Evolutionary conservation across 768 basidiomycete genomes (phyloP), one percentile per base, ranked within the genome.

Genomic region (Rhizopogon rudus): DNA sequence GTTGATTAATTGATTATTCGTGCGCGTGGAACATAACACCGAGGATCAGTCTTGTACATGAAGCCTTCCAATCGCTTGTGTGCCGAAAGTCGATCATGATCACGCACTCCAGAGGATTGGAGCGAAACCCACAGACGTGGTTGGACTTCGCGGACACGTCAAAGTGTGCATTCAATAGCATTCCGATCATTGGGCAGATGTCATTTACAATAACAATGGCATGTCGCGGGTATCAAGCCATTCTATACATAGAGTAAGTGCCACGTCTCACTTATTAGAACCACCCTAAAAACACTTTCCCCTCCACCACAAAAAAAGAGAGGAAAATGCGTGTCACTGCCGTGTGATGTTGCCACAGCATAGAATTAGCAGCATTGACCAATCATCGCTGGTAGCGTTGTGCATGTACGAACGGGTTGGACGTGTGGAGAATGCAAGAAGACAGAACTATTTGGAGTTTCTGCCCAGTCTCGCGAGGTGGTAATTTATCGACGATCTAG

Each of bases 401-500:
- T 20, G 20, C 44, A 28, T 31, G 35, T 13, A 13, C 35, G 12
- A 25, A 13, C 9, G 8, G 60, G 49, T 59, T 49, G 52, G 41
- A 60, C 56, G 52, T 43, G 54, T 46, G 52, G 52, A 40, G 57
- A 55, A 49, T 40, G 59, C 25, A 58, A 46, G 53, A 25, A 33
- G 20, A 54, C 56, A 42, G 54, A 25, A 75, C 75, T 81, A 88
- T 78, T 88, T 88, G 61, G 84, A 79, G 57, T 77, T 81, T 67
- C 88, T 90, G 58, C 82, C 79, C 59, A 93, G 77, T 68, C 91
- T 82, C 62, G 88, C 86, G 60, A 94, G 82, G 70, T 93, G 91
- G 68, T 91, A 94, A 71, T 95, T 94, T 75, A 95, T 93, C 35
- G 88, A 84, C 35, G 92, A 81, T 65, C 78, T 80, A 51, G 85